Conservation (phyloP, 805 yeast genomes). For the Brettanomyces naardenensis region DNA sequence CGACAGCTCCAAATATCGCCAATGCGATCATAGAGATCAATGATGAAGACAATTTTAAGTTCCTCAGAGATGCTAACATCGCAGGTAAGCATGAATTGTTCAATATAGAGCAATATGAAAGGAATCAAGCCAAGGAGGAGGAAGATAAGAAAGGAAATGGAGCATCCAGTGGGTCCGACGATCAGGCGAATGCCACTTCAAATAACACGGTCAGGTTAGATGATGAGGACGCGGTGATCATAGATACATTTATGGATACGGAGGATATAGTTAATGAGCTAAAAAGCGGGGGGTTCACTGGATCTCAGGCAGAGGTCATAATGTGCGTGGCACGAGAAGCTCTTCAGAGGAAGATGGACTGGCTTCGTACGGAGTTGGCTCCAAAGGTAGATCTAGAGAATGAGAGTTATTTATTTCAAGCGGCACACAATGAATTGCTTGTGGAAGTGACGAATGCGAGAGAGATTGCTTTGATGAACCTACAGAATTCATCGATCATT, state of each 20-base stretch:
- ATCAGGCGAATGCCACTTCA: neutral
- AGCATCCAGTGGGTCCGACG: neutral
- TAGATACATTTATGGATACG: slow-evolving; percentile 48
- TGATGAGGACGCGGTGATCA: slow-evolving; percentile 13
- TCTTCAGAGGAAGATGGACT: slow-evolving; percentile 32
- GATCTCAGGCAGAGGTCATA: slow-evolving; percentile 51
- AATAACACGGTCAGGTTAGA: neutral
- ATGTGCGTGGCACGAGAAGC: slow-evolving; percentile 35
- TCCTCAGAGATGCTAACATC: neutral
- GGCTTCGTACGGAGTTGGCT: slow-evolving; percentile 39
- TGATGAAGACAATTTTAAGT: slow-evolving; percentile 13
- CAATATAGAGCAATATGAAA: slow-evolving; percentile 4
- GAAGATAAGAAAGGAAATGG: neutral
- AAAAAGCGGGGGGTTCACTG: slow-evolving; percentile 48
- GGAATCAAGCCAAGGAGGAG: neutral
- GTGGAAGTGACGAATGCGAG: slow-evolving; percentile 72
- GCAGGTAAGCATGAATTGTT: slow-evolving; percentile 1
- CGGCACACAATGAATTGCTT: slow-evolving; percentile 81
- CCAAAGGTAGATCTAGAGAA: slow-evolving; percentile 71
- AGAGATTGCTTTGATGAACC: slow-evolving; percentile 58
- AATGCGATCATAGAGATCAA: slow-evolving; percentile 22
- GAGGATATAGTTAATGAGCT: slow-evolving; percentile 51
- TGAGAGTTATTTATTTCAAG: slow-evolving; percentile 81
- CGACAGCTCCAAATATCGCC: slow-evolving; percentile 20
- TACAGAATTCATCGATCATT: slow-evolving; percentile 57